Percentiles rank a stretch among this genome's conserved stretches.
Evolutionary conservation across 345 rosid genomes (phyloP).

Genomic region (Capsella bursapastoris): DNA sequence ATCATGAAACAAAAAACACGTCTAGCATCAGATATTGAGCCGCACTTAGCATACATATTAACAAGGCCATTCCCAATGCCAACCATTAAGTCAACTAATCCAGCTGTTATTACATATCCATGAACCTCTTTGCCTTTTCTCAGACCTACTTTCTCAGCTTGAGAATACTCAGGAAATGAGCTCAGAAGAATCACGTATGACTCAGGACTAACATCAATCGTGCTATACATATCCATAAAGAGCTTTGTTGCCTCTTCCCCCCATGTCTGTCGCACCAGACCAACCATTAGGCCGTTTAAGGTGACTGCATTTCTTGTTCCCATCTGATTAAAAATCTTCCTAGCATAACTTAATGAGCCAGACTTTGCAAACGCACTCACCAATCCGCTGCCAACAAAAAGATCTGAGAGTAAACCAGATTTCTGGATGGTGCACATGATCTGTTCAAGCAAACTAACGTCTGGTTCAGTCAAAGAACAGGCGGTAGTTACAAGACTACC

Average conservation of each 20-base stretch:
- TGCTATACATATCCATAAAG: conserved; percentile 57
- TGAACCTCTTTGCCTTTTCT: conserved; percentile 87
- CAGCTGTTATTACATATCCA: conserved; percentile 63
- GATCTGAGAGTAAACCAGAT: conserved; percentile 70
- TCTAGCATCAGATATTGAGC: conserved; percentile 60
- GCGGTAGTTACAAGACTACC: conserved; percentile 83
- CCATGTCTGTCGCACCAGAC: conserved; percentile 63
- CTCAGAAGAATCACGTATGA: conserved; percentile 72
- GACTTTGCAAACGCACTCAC: conserved; percentile 77
- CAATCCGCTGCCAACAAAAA: conserved; percentile 88
- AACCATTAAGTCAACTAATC: conserved; percentile 53
- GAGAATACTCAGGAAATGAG: conserved; percentile 68
- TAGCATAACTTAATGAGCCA: conserved; percentile 63
- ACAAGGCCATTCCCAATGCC: conserved; percentile 81
- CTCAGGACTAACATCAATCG: conserved; percentile 62
- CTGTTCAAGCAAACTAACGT: conserved; percentile 71
- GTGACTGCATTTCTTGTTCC: conserved; percentile 67
- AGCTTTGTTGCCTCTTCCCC: conserved; percentile 79
- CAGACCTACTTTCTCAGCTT: conserved; percentile 62
- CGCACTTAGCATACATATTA: conserved; percentile 89
- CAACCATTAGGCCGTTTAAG: conserved; percentile 87
- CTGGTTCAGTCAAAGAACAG: conserved; percentile 55
- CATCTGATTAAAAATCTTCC: conserved; percentile 67
- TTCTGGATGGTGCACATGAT: conserved; percentile 63
- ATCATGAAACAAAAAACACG: conserved; percentile 62